A percentile compares a stretch with the other conserved stretches of the same genome.
Conservation (phyloP, 495 filamentous ascomycete genomes). For the Amniculicola lignicola region DNA sequence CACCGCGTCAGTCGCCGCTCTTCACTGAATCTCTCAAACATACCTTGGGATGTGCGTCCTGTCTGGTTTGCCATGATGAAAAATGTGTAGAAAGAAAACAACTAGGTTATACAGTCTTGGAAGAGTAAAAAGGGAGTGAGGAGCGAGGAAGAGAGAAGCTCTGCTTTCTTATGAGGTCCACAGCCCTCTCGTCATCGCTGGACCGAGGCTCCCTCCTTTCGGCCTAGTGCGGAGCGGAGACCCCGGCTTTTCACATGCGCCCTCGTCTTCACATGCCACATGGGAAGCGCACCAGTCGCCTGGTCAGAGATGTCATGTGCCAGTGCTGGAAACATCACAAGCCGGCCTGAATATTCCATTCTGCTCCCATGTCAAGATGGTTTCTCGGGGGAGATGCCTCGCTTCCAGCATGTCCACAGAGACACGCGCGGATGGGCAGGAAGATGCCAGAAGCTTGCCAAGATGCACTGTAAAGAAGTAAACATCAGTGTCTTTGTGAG, state of each 20-base stretch:
- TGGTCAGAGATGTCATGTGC: too few species aligned
- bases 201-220: constrained; percentile 1
- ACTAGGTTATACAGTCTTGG: background rate
- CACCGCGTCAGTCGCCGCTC: constrained; percentile 1
- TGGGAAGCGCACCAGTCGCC: too few species aligned
- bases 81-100: background rate
- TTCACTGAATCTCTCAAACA: background rate
- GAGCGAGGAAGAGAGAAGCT: background rate
- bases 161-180: constrained; percentile 19
- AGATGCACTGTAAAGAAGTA: too few species aligned
- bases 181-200: background rate
- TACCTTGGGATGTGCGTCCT: constrained; percentile 27
- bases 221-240: background rate
- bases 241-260: constrained; percentile 27
- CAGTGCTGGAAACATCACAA: too few species aligned
- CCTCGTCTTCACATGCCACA: constrained; percentile 7
- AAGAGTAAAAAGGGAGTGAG: background rate
- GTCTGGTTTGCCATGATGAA: constrained; percentile 41
- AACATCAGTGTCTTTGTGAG: too few species aligned
- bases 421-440: too few species aligned
- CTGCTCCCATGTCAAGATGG: too few species aligned
- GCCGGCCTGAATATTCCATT: too few species aligned
- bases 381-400: too few species aligned
- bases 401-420: too few species aligned
- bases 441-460: too few species aligned